Conservation (phyloP, 1,284 basidiomycete genomes). For the Wallemia ichthyophaga region DNA sequence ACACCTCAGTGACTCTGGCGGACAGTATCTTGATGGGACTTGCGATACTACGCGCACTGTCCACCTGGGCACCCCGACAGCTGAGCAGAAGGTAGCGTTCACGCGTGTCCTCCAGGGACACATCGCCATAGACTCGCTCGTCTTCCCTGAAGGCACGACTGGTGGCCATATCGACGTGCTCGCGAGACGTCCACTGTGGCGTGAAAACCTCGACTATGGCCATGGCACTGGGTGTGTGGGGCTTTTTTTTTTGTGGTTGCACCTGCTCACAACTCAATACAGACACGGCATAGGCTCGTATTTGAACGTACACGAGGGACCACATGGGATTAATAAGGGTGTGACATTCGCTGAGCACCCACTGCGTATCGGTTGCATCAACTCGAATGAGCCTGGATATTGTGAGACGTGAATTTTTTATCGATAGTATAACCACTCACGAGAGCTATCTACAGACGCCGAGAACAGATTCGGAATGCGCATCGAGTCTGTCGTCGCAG, state of each 20-base stretch:
- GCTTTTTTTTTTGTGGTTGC: not conserved
- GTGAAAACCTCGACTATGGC: slow-evolving; percentile 43
- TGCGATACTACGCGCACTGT: slow-evolving; percentile 77
- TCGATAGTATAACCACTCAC: no score
- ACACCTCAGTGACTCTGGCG: slow-evolving; percentile 73
- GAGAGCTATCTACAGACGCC: slow-evolving; percentile 12
- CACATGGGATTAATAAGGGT: slow-evolving; percentile 56
- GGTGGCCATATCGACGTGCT: slow-evolving; percentile 47
- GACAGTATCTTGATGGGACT: slow-evolving; percentile 68
- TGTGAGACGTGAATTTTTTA: not conserved
- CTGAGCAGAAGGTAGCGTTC: slow-evolving; percentile 58
- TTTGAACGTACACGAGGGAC: slow-evolving; percentile 79
- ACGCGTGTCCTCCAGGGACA: slow-evolving; percentile 88
- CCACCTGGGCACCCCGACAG: slow-evolving; percentile 67
- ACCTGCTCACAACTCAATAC: not conserved
- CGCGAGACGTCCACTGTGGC: slow-evolving; percentile 59
- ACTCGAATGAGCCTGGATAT: slow-evolving; percentile 31
- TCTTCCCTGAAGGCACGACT: slow-evolving; percentile 69
- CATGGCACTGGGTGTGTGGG: slow-evolving; percentile 10
- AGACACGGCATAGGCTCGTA: slow-evolving; percentile 73
- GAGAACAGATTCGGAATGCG: slow-evolving; percentile 79
- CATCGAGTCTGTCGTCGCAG: slow-evolving; percentile 64
- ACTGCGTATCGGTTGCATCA: slow-evolving; percentile 53
- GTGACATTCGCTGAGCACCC: slow-evolving; percentile 29
- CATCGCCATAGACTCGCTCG: slow-evolving; percentile 55